Base-by-base conservation (phyloP, 768 basidiomycete species). In the Butyriboletus loyo region DNA sequence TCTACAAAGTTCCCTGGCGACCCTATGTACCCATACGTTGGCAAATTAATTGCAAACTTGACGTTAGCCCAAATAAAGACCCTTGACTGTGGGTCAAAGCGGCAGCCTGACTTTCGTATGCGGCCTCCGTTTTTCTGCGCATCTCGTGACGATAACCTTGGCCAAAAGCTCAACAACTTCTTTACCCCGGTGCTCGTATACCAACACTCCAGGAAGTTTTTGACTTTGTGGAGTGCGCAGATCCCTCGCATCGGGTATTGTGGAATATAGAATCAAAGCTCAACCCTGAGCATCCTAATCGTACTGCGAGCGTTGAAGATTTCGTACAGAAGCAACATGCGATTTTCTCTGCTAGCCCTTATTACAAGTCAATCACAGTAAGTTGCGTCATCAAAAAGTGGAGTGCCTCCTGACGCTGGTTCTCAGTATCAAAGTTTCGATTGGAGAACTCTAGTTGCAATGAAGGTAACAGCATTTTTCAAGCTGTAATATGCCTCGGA, bases 191-290 rank as follows among this genome's bases (percentile, higher is more conserved):
- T 21, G 82, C 83, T 22, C 84, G 78, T 54, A 83, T 92, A 46
- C 82, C 88, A 13, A 91, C 89, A 5, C 71, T 92, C 21, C 67
- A 76, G 56, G 87, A 92, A 66, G 72, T 90, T 7, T 91, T 92
- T 58, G 78, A 81, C 39, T 91, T 92, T 62, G 87, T 82, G 8
- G 75, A 77, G 37, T 92, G 89, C 56, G 85, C 79, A 7, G 89
- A 90, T 63, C 78, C 83, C 1, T 67, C 78, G 35, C 82, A 83
- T 49, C 70, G 73, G 46, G 76, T 90, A 32, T 68, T 73, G 34
- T 89, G 84, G 79, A 91, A 91, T 64, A 85, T 92, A 56, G 90
- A 92, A 72, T 87, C 86, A 15, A 89, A 89, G 66, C 78, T 87
- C 51, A 77, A 87, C 55, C 72, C 87, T 5, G 73, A 66, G n/a